Base-by-base conservation (phyloP, 495 filamentous ascomycete species). In the Thermothielavioides terrestris region DNA sequence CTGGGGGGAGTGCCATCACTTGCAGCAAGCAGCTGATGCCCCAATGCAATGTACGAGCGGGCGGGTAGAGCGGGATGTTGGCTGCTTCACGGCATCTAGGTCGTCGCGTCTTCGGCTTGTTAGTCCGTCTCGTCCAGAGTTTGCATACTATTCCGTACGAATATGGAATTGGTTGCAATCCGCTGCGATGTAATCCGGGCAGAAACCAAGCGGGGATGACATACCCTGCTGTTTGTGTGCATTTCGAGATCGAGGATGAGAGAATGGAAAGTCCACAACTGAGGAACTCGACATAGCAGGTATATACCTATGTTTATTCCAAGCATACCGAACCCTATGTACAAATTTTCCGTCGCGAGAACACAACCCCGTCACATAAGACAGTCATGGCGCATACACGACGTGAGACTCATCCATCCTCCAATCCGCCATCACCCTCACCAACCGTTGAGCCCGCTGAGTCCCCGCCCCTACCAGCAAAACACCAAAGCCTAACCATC, bases 11-110 rank as follows among this genome's bases (percentile, higher is more conserved):
- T n/a, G n/a, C n/a, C n/a, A n/a, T n/a, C n/a, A n/a, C n/a, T n/a
- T n/a, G n/a, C n/a, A n/a, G n/a, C n/a, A n/a, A n/a, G n/a, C n/a
- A n/a, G n/a, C n/a, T n/a, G n/a, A n/a, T n/a, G n/a, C n/a, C n/a
- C n/a, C n/a, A n/a, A 40, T 40, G 37, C 10, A 46, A 46, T 46
- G 44, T 37, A 46, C 30, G 44, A 37, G 44, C 44, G 44, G 44
- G 43, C 15, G 31, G 31, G 9, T 12, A 9, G 21, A 4, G 1
- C 2, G 42, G 4, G 11, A 9, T 12, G n/a, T 6, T 6, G 23
- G 39, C 22, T 27, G 38, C 38, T 26, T 18, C 36, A 39, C 34
- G 32, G n/a, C n/a, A n/a, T n/a, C n/a, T n/a, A 11, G 31, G 31
- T 3, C 3, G n/a, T 34, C 31, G 31, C n/a, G n/a, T 14, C 10